Conservation (phyloP, 148 eudicot genomes). For the Camellia granthamiana region DNA sequence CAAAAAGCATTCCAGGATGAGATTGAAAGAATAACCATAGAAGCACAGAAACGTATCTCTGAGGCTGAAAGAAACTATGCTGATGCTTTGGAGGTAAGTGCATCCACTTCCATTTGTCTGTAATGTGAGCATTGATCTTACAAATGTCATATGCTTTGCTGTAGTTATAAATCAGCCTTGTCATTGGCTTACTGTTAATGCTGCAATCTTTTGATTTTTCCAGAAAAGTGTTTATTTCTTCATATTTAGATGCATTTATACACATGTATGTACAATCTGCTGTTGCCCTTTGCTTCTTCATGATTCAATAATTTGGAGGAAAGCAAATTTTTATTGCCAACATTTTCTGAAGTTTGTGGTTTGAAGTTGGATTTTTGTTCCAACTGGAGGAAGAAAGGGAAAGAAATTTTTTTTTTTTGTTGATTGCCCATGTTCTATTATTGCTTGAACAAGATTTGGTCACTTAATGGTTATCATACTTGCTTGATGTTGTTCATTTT, state of each 20-base stretch:
- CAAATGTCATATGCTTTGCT: not conserved
- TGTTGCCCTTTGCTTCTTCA: not conserved
- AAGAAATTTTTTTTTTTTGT: not conserved
- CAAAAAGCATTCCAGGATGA: conserved; percentile 78
- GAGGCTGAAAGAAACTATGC: conserved; percentile 66
- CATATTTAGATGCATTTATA: not conserved
- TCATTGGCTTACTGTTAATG: not conserved
- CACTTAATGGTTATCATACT: not conserved
- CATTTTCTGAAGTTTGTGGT: not conserved
- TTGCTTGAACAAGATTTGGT: not conserved
- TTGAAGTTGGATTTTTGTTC: not conserved
- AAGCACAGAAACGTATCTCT: conserved; percentile 61
- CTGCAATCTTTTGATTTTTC: not conserved
- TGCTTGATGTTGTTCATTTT: conserved; percentile 20
- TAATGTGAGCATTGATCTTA: conserved; percentile 14
- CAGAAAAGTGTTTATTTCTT: not conserved
- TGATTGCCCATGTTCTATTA: not conserved
- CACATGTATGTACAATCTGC: not conserved
- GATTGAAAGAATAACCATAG: conserved; percentile 58
- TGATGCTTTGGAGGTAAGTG: conserved; percentile 69
- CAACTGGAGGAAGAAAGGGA: not conserved
- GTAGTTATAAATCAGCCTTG: not conserved
- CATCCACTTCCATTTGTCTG: not conserved
- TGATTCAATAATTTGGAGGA: not conserved
- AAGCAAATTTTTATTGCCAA: not conserved